Evolutionary conservation across 2,329 filamentous ascomycete species (phyloP).

Genomic region (Cryphonectria naterciae): DNA sequence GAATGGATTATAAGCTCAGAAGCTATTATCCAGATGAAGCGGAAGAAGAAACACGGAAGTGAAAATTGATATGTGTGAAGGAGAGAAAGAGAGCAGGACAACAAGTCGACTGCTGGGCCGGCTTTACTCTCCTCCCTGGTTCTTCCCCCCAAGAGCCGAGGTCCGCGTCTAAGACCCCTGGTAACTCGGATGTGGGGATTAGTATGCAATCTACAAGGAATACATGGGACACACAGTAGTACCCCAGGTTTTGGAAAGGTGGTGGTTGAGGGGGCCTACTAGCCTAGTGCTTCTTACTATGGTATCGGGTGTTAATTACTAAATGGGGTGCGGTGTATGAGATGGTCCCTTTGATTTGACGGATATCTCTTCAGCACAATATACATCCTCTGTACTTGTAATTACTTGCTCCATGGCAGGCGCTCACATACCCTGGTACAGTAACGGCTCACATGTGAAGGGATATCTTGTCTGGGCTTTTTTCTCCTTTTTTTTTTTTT

Average conservation of each 20-base stretch:
- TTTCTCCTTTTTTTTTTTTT: too few relatives aligned
- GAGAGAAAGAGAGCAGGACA: neutral
- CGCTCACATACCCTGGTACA: neutral
- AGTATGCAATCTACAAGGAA: neutral
- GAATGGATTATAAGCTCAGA: conserved; percentile 23
- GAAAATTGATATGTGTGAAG: neutral
- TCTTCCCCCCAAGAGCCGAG: conserved; percentile 23
- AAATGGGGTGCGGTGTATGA: neutral
- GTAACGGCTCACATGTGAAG: neutral
- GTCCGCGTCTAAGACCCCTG: conserved; percentile 20
- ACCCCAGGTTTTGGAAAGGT: neutral
- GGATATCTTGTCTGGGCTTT: neutral
- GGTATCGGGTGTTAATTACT: neutral
- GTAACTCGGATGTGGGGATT: conserved; percentile 23
- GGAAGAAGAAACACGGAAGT: too few relatives aligned
- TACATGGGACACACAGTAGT: neutral
- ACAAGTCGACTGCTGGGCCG: neutral
- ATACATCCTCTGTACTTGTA: neutral
- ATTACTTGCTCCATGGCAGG: neutral
- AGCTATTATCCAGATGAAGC: neutral
- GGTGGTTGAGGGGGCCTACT: neutral
- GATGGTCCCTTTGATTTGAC: neutral
- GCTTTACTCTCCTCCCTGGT: neutral
- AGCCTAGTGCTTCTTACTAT: neutral
- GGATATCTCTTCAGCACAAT: neutral